Conservation (phyloP, 2,329 filamentous ascomycete species). For the Cladobotryum protrusum region DNA sequence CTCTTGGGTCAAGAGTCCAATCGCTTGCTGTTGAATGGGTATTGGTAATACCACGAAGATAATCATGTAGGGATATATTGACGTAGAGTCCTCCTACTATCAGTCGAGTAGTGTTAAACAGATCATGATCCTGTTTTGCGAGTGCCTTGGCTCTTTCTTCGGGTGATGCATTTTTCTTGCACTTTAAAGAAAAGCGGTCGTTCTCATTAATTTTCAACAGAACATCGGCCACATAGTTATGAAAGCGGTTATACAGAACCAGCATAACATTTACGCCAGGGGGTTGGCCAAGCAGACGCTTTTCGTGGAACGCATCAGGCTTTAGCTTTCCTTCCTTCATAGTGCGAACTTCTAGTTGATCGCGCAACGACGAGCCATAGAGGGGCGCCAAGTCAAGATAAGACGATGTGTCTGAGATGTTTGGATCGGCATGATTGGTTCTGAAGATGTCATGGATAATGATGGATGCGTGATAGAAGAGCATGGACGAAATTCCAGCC, state of each 20-base stretch:
- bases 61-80: conserved; percentile 39
- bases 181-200: conserved; percentile 26
- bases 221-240: conserved; percentile 72
- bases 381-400: conserved; percentile 41
- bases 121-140: conserved; percentile 30
- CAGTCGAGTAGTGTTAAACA: conserved; percentile 34
- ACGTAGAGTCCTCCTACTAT: conserved; percentile 53
- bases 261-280: conserved; percentile 63
- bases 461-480: conserved; percentile 44
- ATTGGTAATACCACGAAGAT: conserved; percentile 43
- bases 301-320: conserved; percentile 60
- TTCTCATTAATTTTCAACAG: conserved; percentile 46
- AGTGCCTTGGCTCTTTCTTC: conserved; percentile 16
- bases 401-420: conserved; percentile 32
- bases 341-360: conserved; percentile 29
- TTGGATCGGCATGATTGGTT: conserved; percentile 25
- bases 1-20: conserved; percentile 44
- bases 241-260: conserved; percentile 69
- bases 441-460: conserved; percentile 47
- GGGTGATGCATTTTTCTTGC: not conserved
- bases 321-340: conserved; percentile 33
- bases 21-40: conserved; percentile 36
- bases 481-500: conserved; percentile 38
- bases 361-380: conserved; percentile 32
- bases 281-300: conserved; percentile 57